Evolutionary conservation across 305 asterid genomes (phyloP).

Genomic region (Rubia tinctorum): DNA sequence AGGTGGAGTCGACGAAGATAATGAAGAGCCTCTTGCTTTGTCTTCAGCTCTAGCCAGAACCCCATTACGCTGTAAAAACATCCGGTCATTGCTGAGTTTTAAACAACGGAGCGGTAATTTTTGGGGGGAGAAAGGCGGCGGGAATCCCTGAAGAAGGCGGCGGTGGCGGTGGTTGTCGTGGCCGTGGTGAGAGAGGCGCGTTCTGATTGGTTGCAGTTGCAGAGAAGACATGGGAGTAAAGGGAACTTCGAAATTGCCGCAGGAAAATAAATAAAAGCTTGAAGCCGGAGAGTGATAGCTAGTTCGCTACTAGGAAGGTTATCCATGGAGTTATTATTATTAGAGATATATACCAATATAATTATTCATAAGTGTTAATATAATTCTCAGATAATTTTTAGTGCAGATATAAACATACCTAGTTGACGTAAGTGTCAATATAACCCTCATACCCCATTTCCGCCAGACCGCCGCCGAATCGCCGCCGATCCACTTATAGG

Average conservation of each 20-base stretch:
- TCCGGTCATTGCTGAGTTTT: constrained; percentile 26
- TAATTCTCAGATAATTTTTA: too few relatives aligned
- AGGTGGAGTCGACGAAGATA: constrained; percentile 41
- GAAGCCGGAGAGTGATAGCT: constrained; percentile 2
- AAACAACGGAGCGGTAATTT: constrained; percentile 25
- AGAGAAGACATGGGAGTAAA: constrained; percentile 17
- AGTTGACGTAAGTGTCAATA: too few relatives aligned
- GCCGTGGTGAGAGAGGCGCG: constrained; percentile 16
- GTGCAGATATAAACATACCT: too few relatives aligned
- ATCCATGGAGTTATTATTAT: not conserved
- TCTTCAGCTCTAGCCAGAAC: constrained; percentile 76
- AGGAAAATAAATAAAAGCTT: not conserved
- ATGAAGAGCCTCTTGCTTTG: constrained; percentile 46
- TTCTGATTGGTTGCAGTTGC: constrained; percentile 22
- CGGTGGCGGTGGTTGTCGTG: constrained; percentile 9
- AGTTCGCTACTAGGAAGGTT: not conserved
- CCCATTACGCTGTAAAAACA: constrained; percentile 43
- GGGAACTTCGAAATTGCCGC: not conserved
- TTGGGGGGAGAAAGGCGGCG: constrained; percentile 22
- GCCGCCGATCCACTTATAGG: too few relatives aligned
- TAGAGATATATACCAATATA: too few relatives aligned
- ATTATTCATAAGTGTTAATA: too few relatives aligned
- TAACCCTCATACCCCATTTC: too few relatives aligned
- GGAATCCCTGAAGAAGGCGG: constrained; percentile 13
- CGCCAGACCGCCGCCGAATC: too few relatives aligned